Base-by-base conservation (phyloP, 345 rosid genomes). In the Iberis pinnata region DNA sequence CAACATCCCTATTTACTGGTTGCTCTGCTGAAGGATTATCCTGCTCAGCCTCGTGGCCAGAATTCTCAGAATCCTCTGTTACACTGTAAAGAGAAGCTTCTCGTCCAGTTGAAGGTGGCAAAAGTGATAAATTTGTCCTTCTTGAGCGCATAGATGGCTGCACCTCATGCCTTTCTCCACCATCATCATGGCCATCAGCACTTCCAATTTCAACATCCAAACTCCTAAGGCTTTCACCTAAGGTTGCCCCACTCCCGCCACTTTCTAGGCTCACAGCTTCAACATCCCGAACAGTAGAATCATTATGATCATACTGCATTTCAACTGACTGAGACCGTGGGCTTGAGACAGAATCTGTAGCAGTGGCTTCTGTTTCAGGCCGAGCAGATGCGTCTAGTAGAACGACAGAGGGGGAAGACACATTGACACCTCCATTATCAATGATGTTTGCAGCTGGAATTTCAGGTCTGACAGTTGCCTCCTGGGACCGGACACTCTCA, bases 231-330 rank as follows among this genome's bases (percentile, higher is more conserved):
- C 96, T 90, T 71, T 90, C 98, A 42, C 96, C 96, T 44, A 90
- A 75, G 32, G 98, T 87, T 60, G 92, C 96, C 43, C 95, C 98
- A 73, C 95, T 87, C 49, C 88, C 96, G 43, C 98, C 63, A 50
- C 98, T 90, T 82, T 82, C 98, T 70, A 87, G 98, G 72, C 96
- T 90, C 54, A 87, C 89, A 8, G 98, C 96, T 74, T 90, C 98
- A 66, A 86, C 84, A 75, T 84, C 98, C 22, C 92, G 77, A 51
- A 75, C 85, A 59, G 75, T 65, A 16, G 75, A 71, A 75, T 86
- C 97, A 75, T 76, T 89, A 52, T 81, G 95, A 60, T 89, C 96
- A 76, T 76, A 79, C 65, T 89, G 97, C 92, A 87, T 82, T 60
- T 82, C 96, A 20, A 76, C 79, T 69, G 94, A 74, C 44, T 75